Evolutionary conservation across 2,329 filamentous ascomycete genomes (phyloP).

Genomic region (Monosporascus ibericus): DNA sequence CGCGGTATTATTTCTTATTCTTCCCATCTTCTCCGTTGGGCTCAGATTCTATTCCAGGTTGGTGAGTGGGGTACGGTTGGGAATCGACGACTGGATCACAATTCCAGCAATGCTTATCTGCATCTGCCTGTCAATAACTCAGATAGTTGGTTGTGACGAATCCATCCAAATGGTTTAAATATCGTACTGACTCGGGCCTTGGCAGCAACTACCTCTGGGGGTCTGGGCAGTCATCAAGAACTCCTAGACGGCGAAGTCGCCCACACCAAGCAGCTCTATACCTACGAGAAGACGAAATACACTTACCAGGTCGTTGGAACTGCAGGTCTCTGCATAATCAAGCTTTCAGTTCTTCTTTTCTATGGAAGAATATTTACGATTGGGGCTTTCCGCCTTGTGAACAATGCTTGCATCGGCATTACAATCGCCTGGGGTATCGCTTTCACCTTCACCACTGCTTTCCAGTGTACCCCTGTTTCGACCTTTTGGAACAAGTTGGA

Average conservation of each 20-base stretch:
- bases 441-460: slow-evolving; percentile 8
- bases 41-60: slow-evolving; percentile 12
- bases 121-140: slow-evolving; percentile 6
- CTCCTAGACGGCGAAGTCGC: slow-evolving; percentile 6
- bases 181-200: background rate
- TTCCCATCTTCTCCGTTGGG: slow-evolving; percentile 6
- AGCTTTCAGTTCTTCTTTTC: slow-evolving; percentile 13
- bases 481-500: slow-evolving; percentile 11
- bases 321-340: slow-evolving; percentile 6
- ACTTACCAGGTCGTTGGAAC: slow-evolving; percentile 9
- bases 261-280: slow-evolving; percentile 8
- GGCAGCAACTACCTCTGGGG: slow-evolving; percentile 8
- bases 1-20: slow-evolving; percentile 10
- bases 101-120: slow-evolving; percentile 8
- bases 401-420: slow-evolving; percentile 21
- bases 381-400: slow-evolving; percentile 7
- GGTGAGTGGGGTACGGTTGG: slow-evolving; percentile 4
- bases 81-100: slow-evolving; percentile 12
- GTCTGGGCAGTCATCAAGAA: slow-evolving; percentile 8
- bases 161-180: background rate
- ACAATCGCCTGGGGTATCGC: slow-evolving; percentile 8
- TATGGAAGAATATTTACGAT: slow-evolving; percentile 13
- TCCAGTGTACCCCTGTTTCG: slow-evolving; percentile 10
- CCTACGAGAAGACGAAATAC: slow-evolving; percentile 14
- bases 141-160: slow-evolving; percentile 10